Base-by-base conservation (phyloP, 225 moss, liverwort and hornwort genomes). In the Polytrichum formosum region DNA sequence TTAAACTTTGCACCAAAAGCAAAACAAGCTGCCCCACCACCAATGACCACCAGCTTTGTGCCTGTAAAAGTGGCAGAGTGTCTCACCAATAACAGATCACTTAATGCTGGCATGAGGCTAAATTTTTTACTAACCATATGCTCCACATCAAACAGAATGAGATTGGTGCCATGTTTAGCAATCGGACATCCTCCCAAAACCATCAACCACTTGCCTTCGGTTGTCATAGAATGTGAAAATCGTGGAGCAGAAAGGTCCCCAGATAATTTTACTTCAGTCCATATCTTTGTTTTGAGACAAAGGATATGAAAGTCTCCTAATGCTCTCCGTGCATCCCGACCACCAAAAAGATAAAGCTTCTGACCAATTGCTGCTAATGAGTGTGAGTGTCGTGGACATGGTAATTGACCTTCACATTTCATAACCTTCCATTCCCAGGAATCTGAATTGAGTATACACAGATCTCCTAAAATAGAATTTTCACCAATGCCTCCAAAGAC, bases 11-110 rank as follows among this genome's bases (percentile, higher is more conserved):
- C 88, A 29, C 96, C 96, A 75, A 91, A 93, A 0, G 96, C 96
- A 78, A 91, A 96, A 68, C 93, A 96, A 74, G 90, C 87, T 77
- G 93, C 93, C 55, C 96, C 96, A 63, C 96, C 96, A 68, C 93
- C 96, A 37, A 93, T 78, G 10, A 91, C 70, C 16, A 91, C 61
- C 76, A 96, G 80, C 20, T 76, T 73, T 67, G 85, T 71, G 54
- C 79, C 82, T 60, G 83, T 67, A 54, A 84, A 74, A 74, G 85
- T 83, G 35, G 84, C 82, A n/a, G 83, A 83, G 81, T 96, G 96
- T 56, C 96, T 73, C 30, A 96, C 93, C 35, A 93, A 71, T 4
- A 96, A 80, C 64, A 76, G 64, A 18, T 85, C 84, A 35, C 71
- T 28, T 27, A 85, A 77, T 46, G 79, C 64, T 71, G 73, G 83